Evolutionary conservation across 805 yeast genomes (phyloP).

Genomic region (Monosporozyma aerobia): DNA sequence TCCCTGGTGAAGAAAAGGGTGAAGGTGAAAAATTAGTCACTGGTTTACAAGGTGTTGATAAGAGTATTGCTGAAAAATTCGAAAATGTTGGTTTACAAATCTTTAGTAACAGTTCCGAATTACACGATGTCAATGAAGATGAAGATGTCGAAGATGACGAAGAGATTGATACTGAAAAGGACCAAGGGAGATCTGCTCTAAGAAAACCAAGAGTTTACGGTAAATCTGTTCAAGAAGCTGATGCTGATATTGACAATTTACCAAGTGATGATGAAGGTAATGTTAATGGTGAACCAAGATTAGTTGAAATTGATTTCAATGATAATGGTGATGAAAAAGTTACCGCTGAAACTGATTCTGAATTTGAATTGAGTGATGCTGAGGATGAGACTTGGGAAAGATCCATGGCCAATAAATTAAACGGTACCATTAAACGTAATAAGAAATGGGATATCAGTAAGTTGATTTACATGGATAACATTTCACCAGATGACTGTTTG

Average conservation of each 20-base stretch:
- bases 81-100: slow-evolving; percentile 66
- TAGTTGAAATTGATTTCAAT: slow-evolving; percentile 42
- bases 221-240: slow-evolving; percentile 38
- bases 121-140: slow-evolving; percentile 37
- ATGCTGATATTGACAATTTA: slow-evolving; percentile 38
- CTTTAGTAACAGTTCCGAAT: slow-evolving; percentile 52
- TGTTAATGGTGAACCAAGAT: slow-evolving; percentile 34
- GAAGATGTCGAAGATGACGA: slow-evolving; percentile 32
- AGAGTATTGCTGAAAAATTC: slow-evolving; percentile 48
- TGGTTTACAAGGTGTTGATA: slow-evolving; percentile 61
- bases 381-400: slow-evolving; percentile 31
- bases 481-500: slow-evolving; percentile 65
- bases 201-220: slow-evolving; percentile 57
- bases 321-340: slow-evolving; percentile 30
- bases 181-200: slow-evolving; percentile 55
- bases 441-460: slow-evolving; percentile 74
- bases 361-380: slow-evolving; percentile 33
- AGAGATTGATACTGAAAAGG: slow-evolving; percentile 22
- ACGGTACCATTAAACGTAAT: slow-evolving; percentile 38
- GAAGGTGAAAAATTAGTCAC: slow-evolving; percentile 84
- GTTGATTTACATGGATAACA: slow-evolving; percentile 67
- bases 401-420: slow-evolving; percentile 50
- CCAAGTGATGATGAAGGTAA: slow-evolving; percentile 37
- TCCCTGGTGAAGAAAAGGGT: slow-evolving; percentile 59
- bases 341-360: slow-evolving; percentile 47